Evolutionary conservation across 139 green algal species (phyloP), one percentile per base, ranked within the genome.

Genomic region (Edaphochlamys debaryana): DNA sequence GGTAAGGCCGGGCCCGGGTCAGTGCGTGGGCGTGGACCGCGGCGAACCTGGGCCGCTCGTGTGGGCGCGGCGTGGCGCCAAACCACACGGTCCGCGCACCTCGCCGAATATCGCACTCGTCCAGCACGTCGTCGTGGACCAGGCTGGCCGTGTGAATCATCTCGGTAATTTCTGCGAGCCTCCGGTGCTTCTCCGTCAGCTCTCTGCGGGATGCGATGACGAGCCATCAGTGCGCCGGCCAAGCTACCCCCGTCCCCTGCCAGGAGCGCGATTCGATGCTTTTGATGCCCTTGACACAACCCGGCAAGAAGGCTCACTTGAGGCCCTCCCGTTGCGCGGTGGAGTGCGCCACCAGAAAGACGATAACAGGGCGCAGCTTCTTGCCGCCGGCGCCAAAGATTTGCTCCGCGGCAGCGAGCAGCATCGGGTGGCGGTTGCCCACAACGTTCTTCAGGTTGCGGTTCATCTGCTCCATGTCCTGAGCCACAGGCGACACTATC

Each of bases 81-180:
- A n/a, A n/a, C n/a, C n/a, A n/a, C n/a, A n/a, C n/a, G n/a, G n/a
- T n/a, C n/a, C 42, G 48, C 84, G 25, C 80, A 96, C 96, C 96
- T 92, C 97, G 87, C 1, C 97, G 89, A 0, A 94, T 85, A 74
- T 92, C 79, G 86, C 96, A 98, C 45, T 99, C 96, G 84, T 99
- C 97, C 58, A 99, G 87, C 66, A 99, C 97, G 78, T 99, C 97
- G 82, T 99, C 97, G 87, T 99, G 97, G 38, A 99, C 96, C 48
- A 99, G 86, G 82, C 89, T 96, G 50, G 97, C 97, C 7, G 96
- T 99, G 93, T 99, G 97, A 84, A 99, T 98, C 97, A 99, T 99
- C 85, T 99, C 97, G 0, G 92, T 98, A 56, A 99, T 99, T 79
- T 99, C 95, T 29, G 97, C 97, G 34, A 99, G 90, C 34, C 96